A percentile compares a stretch with the other conserved stretches of the same genome.
Evolutionary conservation across 306 rosid genomes (phyloP).

Genomic region (Rosa lucieae): DNA sequence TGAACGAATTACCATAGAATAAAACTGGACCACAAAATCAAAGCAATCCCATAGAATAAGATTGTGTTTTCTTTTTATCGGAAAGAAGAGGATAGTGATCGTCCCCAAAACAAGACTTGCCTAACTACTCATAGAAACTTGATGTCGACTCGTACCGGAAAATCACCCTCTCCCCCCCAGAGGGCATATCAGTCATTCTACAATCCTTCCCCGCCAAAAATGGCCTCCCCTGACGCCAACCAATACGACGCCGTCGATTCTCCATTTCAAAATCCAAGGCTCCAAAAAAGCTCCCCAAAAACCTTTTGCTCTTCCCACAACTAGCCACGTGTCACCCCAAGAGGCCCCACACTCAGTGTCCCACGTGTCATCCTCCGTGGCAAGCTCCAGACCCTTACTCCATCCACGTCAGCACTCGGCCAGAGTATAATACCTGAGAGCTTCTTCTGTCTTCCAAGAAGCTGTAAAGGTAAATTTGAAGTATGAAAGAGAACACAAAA

Average conservation of each 20-base stretch:
- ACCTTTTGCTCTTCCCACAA: constrained; percentile 13
- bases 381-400: constrained; percentile 9
- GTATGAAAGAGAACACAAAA: background rate
- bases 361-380: background rate
- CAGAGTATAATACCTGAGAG: too few species aligned
- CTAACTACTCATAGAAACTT: background rate
- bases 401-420: constrained; percentile 21
- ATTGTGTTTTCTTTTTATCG: background rate
- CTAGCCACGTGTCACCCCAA: constrained; percentile 4
- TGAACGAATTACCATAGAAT: background rate
- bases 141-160: too few species aligned
- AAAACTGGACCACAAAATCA: background rate
- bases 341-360: too few species aligned
- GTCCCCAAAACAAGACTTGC: background rate
- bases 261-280: too few species aligned
- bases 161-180: too few species aligned
- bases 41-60: background rate
- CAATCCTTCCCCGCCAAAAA: background rate
- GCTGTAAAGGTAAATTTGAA: constrained; percentile 1
- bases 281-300: too few species aligned
- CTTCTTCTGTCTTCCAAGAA: background rate
- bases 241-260: too few species aligned
- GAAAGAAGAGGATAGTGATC: background rate
- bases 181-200: too few species aligned
- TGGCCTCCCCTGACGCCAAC: too few species aligned